Conservation (phyloP, 345 rosid species). For the Citrus mangshanensis region DNA sequence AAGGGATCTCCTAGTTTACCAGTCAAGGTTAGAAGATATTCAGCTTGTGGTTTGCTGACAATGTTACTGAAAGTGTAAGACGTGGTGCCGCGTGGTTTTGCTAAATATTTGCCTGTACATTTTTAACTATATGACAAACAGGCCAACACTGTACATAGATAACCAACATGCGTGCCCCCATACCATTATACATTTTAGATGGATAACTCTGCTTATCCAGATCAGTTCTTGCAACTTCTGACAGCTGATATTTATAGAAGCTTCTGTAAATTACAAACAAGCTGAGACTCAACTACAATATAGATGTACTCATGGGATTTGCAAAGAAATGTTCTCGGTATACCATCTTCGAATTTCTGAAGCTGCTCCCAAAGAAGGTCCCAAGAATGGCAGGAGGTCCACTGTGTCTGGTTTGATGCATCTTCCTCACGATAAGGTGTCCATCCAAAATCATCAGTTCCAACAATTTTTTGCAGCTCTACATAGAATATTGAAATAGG, state of each 20-base stretch:
- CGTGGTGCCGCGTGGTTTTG: too few species aligned
- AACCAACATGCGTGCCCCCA: background rate
- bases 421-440: conserved; percentile 57
- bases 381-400: conserved; percentile 53
- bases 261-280: background rate
- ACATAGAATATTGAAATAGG: conserved; percentile 1
- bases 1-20: too few species aligned
- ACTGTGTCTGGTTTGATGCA: conserved; percentile 46
- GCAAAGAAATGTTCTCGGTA: conserved; percentile 72
- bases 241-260: background rate
- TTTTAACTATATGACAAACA: background rate
- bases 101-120: background rate
- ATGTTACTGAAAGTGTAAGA: background rate
- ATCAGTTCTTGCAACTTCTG: background rate
- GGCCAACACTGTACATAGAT: background rate
- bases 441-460: conserved; percentile 75
- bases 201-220: background rate
- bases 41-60: background rate
- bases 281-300: conserved; percentile 29
- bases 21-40: background rate
- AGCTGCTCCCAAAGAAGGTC: conserved; percentile 41
- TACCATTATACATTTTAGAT: background rate
- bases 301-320: conserved; percentile 49
- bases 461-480: conserved; percentile 75
- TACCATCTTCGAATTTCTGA: conserved; percentile 38